Evolutionary conservation across 768 basidiomycete species (phyloP).

Genomic region (Lyophyllum atratum): DNA sequence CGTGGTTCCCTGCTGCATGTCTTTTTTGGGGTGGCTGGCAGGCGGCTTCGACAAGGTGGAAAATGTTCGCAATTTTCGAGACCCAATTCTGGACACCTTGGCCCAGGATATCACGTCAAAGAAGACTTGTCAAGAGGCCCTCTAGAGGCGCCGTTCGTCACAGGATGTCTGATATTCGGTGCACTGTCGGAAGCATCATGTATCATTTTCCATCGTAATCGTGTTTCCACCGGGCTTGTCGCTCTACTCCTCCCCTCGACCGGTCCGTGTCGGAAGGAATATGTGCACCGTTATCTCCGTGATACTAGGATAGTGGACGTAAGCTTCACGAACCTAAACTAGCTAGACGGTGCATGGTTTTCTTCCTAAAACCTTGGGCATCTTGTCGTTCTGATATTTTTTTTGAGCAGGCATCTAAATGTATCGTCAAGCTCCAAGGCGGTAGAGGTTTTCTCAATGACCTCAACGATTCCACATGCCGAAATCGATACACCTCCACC

Average conservation of each 20-base stretch:
- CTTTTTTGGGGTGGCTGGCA: neutral
- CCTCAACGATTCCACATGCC: neutral
- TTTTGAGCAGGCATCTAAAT: neutral
- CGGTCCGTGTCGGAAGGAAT: neutral
- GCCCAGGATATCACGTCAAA: neutral
- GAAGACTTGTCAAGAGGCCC: neutral
- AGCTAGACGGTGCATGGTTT: neutral
- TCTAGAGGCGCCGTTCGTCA: neutral
- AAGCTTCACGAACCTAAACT: neutral
- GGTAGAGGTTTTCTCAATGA: neutral
- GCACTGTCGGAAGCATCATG: constrained; percentile 2
- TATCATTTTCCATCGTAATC: neutral
- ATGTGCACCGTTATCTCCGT: neutral
- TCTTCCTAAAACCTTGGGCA: neutral
- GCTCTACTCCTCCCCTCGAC: neutral
- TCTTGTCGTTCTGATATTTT: neutral
- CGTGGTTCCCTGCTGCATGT: neutral
- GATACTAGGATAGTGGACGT: neutral
- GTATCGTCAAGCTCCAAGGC: neutral
- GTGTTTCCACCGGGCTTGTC: neutral
- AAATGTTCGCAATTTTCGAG: neutral
- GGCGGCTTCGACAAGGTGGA: neutral
- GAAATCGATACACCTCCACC: neutral
- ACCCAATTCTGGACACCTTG: neutral
- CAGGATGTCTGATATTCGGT: neutral